These are phyloP conservation scores for Podospora comata DNA, from an alignment of 495 filamentous ascomycete species.

Conservation along the genomic window DNA sequence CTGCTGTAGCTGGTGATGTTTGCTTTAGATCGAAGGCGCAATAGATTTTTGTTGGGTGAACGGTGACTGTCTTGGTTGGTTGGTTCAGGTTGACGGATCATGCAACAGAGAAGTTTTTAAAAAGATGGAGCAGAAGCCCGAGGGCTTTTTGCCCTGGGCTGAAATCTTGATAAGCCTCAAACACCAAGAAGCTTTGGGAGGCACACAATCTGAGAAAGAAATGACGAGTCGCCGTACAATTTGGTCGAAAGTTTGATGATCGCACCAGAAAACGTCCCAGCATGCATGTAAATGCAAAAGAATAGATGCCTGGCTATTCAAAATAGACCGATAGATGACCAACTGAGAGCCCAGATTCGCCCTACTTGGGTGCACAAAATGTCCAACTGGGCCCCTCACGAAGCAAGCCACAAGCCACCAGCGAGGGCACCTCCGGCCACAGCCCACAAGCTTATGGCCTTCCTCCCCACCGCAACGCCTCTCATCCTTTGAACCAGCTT, in stretches of 20 bases:
- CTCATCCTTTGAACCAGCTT: slow-evolving; percentile 26
- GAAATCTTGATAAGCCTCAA: neutral
- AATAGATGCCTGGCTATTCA: neutral
- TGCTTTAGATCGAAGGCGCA: neutral
- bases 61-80: neutral
- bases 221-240: neutral
- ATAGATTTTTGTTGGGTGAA: neutral
- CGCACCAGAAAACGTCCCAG: neutral
- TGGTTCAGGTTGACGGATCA: neutral
- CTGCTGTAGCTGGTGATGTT: neutral
- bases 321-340: neutral
- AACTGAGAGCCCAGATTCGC: neutral
- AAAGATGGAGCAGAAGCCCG: neutral
- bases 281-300: neutral
- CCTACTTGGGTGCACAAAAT: neutral
- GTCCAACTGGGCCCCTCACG: neutral
- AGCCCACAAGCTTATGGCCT: neutral
- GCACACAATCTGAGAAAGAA: neutral
- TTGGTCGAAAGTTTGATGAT: neutral
- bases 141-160: neutral
- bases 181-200: neutral
- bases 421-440: neutral
- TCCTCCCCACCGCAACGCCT: neutral
- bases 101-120: neutral
- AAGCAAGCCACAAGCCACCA: neutral